Evolutionary conservation across 2,329 filamentous ascomycete species (phyloP).

Genomic region (Ceratocystis smalleyi): DNA sequence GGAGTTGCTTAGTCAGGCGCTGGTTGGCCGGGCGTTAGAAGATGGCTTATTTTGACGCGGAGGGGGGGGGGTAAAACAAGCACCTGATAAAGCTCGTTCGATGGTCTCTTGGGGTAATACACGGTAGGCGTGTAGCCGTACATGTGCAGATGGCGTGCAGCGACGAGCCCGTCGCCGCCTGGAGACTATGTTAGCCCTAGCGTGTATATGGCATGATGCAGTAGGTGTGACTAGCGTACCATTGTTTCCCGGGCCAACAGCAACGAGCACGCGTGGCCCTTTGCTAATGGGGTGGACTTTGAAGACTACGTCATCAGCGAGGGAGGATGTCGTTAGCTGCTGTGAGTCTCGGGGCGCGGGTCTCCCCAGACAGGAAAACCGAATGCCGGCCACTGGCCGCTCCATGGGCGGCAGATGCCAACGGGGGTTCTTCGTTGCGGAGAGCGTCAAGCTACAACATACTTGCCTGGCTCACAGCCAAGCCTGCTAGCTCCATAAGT

Average conservation of each 20-base stretch:
- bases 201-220: background rate
- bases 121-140: slow-evolving; percentile 82
- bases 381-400: background rate
- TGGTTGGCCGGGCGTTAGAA: slow-evolving; percentile 24
- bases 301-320: slow-evolving; percentile 43
- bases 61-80: slow-evolving; percentile 27
- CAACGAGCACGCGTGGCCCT: slow-evolving; percentile 62
- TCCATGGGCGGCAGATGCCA: background rate
- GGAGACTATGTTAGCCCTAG: slow-evolving; percentile 17
- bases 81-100: slow-evolving; percentile 79
- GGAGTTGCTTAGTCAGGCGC: slow-evolving; percentile 71
- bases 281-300: slow-evolving; percentile 60
- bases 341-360: background rate
- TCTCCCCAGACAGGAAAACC: background rate
- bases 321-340: background rate
- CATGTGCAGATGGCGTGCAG: slow-evolving; percentile 77
- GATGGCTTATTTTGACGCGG: background rate
- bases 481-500: slow-evolving; percentile 87
- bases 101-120: slow-evolving; percentile 85
- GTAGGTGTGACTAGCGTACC: slow-evolving; percentile 28
- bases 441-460: slow-evolving; percentile 19
- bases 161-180: slow-evolving; percentile 91
- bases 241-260: slow-evolving; percentile 75
- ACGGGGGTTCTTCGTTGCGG: no score
- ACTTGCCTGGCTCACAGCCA: slow-evolving; percentile 87